Base-by-base conservation (phyloP, 2,329 filamentous ascomycete genomes). In the Diaporthe amygdali region DNA sequence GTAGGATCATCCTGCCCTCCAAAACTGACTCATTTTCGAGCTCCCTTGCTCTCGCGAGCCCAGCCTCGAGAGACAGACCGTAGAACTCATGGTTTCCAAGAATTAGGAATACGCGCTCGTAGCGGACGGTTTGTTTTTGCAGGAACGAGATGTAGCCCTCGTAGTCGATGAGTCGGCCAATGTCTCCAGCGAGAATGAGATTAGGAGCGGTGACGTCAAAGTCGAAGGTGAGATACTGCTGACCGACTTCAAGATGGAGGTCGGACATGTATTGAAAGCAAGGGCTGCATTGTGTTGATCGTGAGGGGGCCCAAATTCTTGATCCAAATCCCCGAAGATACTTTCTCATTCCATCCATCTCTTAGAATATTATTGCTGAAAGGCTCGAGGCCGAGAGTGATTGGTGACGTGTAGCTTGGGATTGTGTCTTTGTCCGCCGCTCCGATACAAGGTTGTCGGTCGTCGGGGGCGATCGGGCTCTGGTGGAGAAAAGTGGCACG, bases 11-110 rank as follows among this genome's bases (percentile, higher is more conserved):
- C 41, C 79, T 82, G 0, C 80, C 81, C 0, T 67, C 68, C 15
- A 88, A 75, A 0, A 59, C 66, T 0, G 81, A 77, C 68, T 88
- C 85, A 3, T 77, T 61, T 64, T 77, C 77, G 3, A 88, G 76
- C 9, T 75, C 74, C 27, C 74, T 74, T 0, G 85, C 86, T 14
- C 75, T 76, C 2, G 76, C 74, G 6, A 88, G 72, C 0, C 81
- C 82, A 0, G 79, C 74, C 1, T 80, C 76, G 66, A 83, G 81
- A 47, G 78, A 80, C 41, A 84, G 77, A 37, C 82, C 82, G 74
- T 87, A 88, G 75, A 88, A 88, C 75, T 89, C 87, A 74, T 89
- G 86, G 75, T 89, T 89, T 0, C 86, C 87, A 2, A 88, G 80
- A 0, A 88, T 81, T 1, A 88, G 76, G 64, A 88, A 84, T 2